A percentile compares a stretch with the other conserved stretches of the same genome.
Evolutionary conservation across 2,329 filamentous ascomycete species (phyloP).

Genomic region (Fusarium tuaranense): DNA sequence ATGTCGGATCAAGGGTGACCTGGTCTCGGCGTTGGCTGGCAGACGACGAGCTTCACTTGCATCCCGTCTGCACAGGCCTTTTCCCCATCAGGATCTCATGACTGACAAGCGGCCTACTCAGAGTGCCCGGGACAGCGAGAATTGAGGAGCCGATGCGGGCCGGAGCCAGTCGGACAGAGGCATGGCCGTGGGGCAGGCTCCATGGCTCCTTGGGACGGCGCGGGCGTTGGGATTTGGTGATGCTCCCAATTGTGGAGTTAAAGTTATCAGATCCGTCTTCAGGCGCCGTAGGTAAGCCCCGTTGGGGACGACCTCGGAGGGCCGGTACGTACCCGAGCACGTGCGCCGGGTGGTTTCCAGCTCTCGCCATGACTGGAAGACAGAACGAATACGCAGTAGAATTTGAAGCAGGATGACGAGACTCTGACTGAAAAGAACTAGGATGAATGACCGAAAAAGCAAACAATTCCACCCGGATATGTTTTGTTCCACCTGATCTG

Average conservation of each 20-base stretch:
- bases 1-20: conserved; percentile 32
- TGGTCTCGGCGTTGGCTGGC: background rate
- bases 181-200: conserved; percentile 33
- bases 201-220: conserved; percentile 16
- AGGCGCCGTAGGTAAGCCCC: conserved; percentile 30
- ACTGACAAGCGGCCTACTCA: conserved; percentile 12
- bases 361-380: background rate
- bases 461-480: conserved; percentile 3
- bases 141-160: conserved; percentile 8
- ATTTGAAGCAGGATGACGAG: conserved; percentile 3
- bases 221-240: conserved; percentile 25
- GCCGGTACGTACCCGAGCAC: conserved; percentile 1
- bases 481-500: conserved; percentile 24
- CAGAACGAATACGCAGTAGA: background rate
- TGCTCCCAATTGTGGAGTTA: conserved; percentile 39
- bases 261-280: conserved; percentile 49
- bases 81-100: conserved; percentile 22
- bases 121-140: conserved; percentile 1
- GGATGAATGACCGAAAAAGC: background rate
- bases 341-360: background rate
- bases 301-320: background rate
- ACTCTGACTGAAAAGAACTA: background rate
- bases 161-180: conserved; percentile 22
- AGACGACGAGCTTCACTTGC: background rate
- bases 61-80: background rate